Evolutionary conservation across 352 stramenopile genomes (phyloP).

Genomic region (Pythium phragmitis): DNA sequence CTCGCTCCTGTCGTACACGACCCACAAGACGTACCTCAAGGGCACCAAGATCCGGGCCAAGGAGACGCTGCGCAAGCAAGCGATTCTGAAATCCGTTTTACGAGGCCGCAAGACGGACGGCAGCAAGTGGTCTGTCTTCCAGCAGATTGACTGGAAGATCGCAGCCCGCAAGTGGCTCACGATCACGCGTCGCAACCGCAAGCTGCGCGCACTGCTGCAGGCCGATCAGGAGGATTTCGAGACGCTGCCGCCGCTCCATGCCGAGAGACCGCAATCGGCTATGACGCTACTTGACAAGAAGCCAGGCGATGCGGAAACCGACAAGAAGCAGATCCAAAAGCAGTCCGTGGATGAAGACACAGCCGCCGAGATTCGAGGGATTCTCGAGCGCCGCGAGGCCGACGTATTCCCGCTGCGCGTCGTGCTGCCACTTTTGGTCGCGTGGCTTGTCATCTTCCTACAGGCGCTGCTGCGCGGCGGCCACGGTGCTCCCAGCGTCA

Average conservation of each 20-base stretch:
- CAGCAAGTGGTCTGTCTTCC: constrained; percentile 67
- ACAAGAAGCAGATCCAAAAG: constrained; percentile 13
- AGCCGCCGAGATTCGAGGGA: constrained; percentile 34
- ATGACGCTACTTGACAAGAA: constrained; percentile 24
- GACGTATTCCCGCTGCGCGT: constrained; percentile 55
- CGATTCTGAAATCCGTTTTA: constrained; percentile 50
- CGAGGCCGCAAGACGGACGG: constrained; percentile 45
- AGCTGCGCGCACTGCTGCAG: constrained; percentile 35
- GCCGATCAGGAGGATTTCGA: constrained; percentile 70
- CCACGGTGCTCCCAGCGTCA: constrained; percentile 60
- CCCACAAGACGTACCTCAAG: constrained; percentile 73
- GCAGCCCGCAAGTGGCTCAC: constrained; percentile 61
- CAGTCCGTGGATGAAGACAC: constrained; percentile 37
- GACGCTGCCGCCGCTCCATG: constrained; percentile 45
- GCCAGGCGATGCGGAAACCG: constrained; percentile 1
- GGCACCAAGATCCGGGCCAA: constrained; percentile 66
- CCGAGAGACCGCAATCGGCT: constrained; percentile 18
- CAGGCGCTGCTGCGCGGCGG: constrained; percentile 75
- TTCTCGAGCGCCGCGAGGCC: constrained; percentile 50
- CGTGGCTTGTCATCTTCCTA: constrained; percentile 72
- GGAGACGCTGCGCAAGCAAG: constrained; percentile 44
- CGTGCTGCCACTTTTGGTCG: constrained; percentile 50
- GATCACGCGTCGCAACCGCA: constrained; percentile 60
- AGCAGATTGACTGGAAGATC: constrained; percentile 59
- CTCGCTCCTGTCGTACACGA: constrained; percentile 71